phyloP scores from a whole-genome alignment of 495 filamentous ascomycete genomes.

The Aspergillus steynii region DNA sequence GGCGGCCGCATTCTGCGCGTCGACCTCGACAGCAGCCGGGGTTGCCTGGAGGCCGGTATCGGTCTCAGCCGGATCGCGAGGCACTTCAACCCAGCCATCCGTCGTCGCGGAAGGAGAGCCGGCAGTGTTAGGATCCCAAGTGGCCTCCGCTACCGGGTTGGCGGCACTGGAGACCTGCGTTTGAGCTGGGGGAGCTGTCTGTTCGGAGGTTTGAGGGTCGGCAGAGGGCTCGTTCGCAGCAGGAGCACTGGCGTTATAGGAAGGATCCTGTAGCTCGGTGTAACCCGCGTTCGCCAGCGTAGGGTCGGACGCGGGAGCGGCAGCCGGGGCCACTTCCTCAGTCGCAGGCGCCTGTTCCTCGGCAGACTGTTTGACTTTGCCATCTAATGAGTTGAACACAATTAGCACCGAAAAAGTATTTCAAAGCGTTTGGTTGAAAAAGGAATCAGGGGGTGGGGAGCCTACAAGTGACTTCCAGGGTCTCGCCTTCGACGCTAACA shows the following conservation, averaged over 20 bases:
- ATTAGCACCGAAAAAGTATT: slow-evolving; percentile 25
- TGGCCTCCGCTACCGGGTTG: slow-evolving; percentile 66
- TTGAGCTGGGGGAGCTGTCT: slow-evolving; percentile 47
- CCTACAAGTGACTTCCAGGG: slow-evolving; percentile 77
- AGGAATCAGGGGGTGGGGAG: slow-evolving; percentile 8
- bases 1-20: slow-evolving; percentile 20
- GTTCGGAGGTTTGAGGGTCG: slow-evolving; percentile 34
- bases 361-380: slow-evolving; percentile 62
- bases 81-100: slow-evolving; percentile 77
- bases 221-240: slow-evolving; percentile 18
- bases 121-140: slow-evolving; percentile 60
- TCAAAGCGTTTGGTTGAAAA: not conserved
- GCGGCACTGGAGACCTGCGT: slow-evolving; percentile 61
- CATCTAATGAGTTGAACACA: slow-evolving; percentile 47
- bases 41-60: slow-evolving; percentile 65
- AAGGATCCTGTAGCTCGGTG: slow-evolving; percentile 64
- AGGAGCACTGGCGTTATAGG: slow-evolving; percentile 23
- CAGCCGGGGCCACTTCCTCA: slow-evolving; percentile 30
- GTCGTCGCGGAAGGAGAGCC: slow-evolving; percentile 52
- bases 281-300: slow-evolving; percentile 74
- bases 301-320: slow-evolving; percentile 62
- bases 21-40: slow-evolving; percentile 45
- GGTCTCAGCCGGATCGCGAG: slow-evolving; percentile 72
- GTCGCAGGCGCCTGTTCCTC: slow-evolving; percentile 38
- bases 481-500: slow-evolving; percentile 59